Evolutionary conservation across 208 protist species (phyloP).

Genomic region (Leishmania tarentolae): DNA sequence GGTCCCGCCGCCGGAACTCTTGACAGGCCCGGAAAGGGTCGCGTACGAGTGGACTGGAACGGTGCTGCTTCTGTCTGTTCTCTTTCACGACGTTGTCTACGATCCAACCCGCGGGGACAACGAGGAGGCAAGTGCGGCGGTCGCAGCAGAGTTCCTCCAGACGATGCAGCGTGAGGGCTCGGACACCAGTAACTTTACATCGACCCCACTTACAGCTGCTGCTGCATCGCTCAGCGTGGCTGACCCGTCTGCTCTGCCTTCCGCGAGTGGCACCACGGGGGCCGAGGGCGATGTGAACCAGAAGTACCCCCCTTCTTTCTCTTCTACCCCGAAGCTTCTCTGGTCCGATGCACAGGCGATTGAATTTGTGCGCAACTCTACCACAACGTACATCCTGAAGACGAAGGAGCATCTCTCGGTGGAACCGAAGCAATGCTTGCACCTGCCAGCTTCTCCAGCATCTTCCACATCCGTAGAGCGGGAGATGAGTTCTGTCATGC

Average conservation of each 20-base stretch:
- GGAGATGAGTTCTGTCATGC: neutral
- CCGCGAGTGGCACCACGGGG: neutral
- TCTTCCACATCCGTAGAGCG: neutral
- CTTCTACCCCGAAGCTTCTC: constrained; percentile 6
- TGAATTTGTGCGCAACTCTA: constrained; percentile 23
- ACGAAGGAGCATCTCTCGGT: constrained; percentile 33
- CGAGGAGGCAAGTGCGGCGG: constrained; percentile 61
- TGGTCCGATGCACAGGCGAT: constrained; percentile 19
- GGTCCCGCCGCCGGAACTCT: neutral
- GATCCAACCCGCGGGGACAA: constrained; percentile 62
- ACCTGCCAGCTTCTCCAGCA: constrained; percentile 5
- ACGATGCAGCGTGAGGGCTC: constrained; percentile 19
- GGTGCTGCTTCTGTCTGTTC: constrained; percentile 59
- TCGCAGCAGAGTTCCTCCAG: constrained; percentile 43
- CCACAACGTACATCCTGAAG: constrained; percentile 24
- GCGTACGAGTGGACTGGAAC: constrained; percentile 28
- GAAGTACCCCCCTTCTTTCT: neutral
- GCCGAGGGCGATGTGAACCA: neutral
- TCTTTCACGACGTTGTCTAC: constrained; percentile 87
- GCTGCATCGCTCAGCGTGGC: neutral
- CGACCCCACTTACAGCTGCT: neutral
- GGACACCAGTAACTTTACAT: neutral
- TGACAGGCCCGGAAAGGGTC: neutral
- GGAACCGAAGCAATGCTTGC: constrained; percentile 1
- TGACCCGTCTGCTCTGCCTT: neutral